Conservation (phyloP, 2,329 filamentous ascomycete genomes). For the Atkinsonella hypoxylon region DNA sequence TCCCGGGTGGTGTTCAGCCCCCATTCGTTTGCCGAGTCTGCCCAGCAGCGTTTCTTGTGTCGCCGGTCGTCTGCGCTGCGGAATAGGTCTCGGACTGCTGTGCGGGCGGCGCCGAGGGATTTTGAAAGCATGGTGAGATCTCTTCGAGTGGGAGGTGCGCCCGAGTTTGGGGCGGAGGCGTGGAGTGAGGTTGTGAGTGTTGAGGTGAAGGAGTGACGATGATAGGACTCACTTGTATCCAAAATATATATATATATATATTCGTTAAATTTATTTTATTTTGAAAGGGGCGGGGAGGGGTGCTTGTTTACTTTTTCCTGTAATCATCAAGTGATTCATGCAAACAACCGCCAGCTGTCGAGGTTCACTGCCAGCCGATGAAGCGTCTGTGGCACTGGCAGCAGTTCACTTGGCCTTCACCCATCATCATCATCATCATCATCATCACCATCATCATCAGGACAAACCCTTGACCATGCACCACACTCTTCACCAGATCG, state of each 20-base stretch:
- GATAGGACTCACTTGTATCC: too few relatives aligned
- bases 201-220: too few relatives aligned
- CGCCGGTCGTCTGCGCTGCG: background rate
- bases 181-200: too few relatives aligned
- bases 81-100: slow-evolving; percentile 3
- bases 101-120: slow-evolving; percentile 4
- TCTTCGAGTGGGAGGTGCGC: too few relatives aligned
- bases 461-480: too few relatives aligned
- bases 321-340: background rate
- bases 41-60: background rate
- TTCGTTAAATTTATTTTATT: too few relatives aligned
- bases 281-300: too few relatives aligned
- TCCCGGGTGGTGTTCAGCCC: background rate
- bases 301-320: too few relatives aligned
- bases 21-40: slow-evolving; percentile 1
- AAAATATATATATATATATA: too few relatives aligned
- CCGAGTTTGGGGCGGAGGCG: too few relatives aligned
- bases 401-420: background rate
- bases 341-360: background rate
- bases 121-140: slow-evolving; percentile 1
- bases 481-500: too few relatives aligned
- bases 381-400: background rate
- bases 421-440: background rate
- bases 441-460: background rate
- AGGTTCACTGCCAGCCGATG: background rate